Evolutionary conservation across 176 grass and related monocot species (phyloP).

Genomic region (Aegilops bicornis): DNA sequence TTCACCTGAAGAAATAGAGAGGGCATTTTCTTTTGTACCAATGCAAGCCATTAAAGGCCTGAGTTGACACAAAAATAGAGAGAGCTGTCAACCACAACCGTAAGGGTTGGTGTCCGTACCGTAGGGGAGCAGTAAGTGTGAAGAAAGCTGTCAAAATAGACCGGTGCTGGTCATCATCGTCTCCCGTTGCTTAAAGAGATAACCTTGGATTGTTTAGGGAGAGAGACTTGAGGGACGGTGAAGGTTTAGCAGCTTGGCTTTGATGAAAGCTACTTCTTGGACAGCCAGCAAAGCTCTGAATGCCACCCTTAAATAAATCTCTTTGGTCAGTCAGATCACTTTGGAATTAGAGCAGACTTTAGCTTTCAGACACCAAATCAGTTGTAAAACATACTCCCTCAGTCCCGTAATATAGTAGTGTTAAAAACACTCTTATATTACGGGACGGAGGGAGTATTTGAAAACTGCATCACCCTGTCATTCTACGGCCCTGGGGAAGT

Average conservation of each 20-base stretch:
- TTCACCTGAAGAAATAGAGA: conserved; percentile 1
- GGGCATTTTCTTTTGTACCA: neutral
- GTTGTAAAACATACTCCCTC: neutral
- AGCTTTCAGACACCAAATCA: conserved; percentile 7
- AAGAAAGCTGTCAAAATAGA: conserved; percentile 24
- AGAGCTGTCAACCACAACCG: neutral
- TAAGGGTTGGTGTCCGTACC: neutral
- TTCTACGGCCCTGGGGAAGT: too few species aligned
- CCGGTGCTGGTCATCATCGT: conserved; percentile 33
- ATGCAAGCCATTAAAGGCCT: conserved; percentile 17
- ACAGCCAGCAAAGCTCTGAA: neutral
- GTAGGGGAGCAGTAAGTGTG: conserved; percentile 25
- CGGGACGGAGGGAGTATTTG: too few species aligned
- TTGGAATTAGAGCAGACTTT: conserved; percentile 11
- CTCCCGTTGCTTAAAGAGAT: conserved; percentile 19
- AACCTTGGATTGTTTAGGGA: conserved; percentile 12
- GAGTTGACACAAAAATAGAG: neutral
- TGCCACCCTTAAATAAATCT: neutral
- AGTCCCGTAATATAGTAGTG: too few species aligned
- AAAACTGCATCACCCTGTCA: too few species aligned
- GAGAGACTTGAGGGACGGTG: conserved; percentile 8
- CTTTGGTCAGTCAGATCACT: neutral
- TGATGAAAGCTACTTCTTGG: conserved; percentile 16
- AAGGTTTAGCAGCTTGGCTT: conserved; percentile 17
- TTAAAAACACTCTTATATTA: too few species aligned